A percentile compares a stretch with the other conserved stretches of the same genome.
Evolutionary conservation across 352 stramenopile species (phyloP).

Genomic region (Phytopythium sindhum): DNA sequence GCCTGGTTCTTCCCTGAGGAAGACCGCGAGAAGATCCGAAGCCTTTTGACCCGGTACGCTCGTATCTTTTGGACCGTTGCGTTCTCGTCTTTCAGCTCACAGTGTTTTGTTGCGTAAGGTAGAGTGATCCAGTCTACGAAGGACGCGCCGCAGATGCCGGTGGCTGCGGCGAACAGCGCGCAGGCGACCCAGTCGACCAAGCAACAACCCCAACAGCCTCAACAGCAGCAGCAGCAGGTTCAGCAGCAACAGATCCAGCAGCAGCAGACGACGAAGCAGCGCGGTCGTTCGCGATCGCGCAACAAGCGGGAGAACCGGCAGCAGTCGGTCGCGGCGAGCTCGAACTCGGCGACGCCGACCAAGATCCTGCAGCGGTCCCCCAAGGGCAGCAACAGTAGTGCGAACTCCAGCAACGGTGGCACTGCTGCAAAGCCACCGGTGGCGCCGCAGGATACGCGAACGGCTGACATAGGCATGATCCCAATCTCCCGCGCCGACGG

Average conservation of each 20-base stretch:
- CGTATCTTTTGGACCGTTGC: neutral
- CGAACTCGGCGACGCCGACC: slow-evolving; percentile 26
- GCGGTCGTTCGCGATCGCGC: slow-evolving; percentile 44
- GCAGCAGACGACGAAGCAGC: slow-evolving; percentile 19
- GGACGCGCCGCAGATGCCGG: slow-evolving; percentile 21
- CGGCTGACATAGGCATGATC: slow-evolving; percentile 34
- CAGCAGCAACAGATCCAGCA: slow-evolving; percentile 23
- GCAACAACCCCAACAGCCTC: slow-evolving; percentile 10
- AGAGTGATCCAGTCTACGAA: slow-evolving; percentile 68
- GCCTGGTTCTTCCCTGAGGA: slow-evolving; percentile 88
- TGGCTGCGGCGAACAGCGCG: slow-evolving; percentile 17
- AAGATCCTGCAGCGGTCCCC: slow-evolving; percentile 64
- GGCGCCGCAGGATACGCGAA: neutral
- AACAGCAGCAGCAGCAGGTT: slow-evolving; percentile 18
- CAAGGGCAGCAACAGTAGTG: slow-evolving; percentile 26
- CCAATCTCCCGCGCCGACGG: slow-evolving; percentile 76
- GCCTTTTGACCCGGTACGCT: slow-evolving; percentile 60
- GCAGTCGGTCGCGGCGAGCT: slow-evolving; percentile 10
- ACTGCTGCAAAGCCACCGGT: slow-evolving; percentile 10
- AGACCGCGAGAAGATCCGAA: slow-evolving; percentile 76
- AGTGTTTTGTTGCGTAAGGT: slow-evolving; percentile 4
- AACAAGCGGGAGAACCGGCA: slow-evolving; percentile 57
- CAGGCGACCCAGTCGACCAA: slow-evolving; percentile 10
- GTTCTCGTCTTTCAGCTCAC: neutral
- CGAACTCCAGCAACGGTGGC: slow-evolving; percentile 22